Evolutionary conservation across 768 basidiomycete genomes (phyloP), one percentile per base, ranked within the genome.

Genomic region (Suillus hirtellus): DNA sequence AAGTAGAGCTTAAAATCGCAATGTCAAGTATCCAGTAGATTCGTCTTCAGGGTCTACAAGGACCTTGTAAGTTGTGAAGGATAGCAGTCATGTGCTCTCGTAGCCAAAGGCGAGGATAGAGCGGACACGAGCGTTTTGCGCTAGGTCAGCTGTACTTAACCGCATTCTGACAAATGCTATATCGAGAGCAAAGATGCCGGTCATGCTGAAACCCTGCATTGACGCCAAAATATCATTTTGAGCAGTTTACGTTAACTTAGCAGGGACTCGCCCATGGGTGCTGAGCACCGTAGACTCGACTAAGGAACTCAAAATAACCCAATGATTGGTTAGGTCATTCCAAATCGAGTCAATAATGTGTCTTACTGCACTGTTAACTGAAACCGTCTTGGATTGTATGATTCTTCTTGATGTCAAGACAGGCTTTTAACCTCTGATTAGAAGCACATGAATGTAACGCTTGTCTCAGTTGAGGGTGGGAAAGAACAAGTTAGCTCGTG

Each of bases 371-470:
- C 24, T 31, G 31, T 52, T 19, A 31, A 52, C 50, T 52, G 50
- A 52, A 52, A 27, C 49, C 15, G 24, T 8, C 15, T 50, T 27
- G 27, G 31, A 11, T 31, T 31, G 27, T 24, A 27, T 50, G 27
- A 7, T 27, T 52, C 31, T 53, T 34, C 52, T 52, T 52, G 50
- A 53, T 31, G 31, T 53, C 52, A 31, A 53, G 52, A 53, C 52
- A 53, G 52, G 2, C 31, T 53, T 31, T 31, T 34, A 53, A 10
- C 34, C 52, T 53, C 17, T 52, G 50, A 34, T 52, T 11, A 52
- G 50, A 52, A 53, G 50, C 27, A 52, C 9, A 31, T 31, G 4
- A 9, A 52, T 34, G 31, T 31, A 53, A 31, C 52, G 52, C 52
- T 53, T 17, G 31, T 12, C 10, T 11, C 52, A 19, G 52, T 34